A percentile compares a stretch with the other conserved stretches of the same genome.
Conservation (phyloP, 75 land plant genomes). For the Pseudotsuga menziesii region DNA sequence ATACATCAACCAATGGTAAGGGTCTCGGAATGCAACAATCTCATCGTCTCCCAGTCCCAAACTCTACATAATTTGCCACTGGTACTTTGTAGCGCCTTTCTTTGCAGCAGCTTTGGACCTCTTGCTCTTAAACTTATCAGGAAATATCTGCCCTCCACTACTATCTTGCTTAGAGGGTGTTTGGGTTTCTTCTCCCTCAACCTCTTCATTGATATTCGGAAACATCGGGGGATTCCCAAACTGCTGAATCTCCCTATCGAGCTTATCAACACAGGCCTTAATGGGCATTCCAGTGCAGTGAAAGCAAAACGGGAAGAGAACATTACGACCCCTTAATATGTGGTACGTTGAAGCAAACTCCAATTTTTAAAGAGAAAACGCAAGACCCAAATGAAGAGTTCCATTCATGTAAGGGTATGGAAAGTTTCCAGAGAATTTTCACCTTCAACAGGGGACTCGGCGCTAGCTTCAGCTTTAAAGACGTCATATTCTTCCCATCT, state of each 20-base stretch:
- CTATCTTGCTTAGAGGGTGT: constrained; percentile 5
- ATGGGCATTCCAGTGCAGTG: constrained; percentile 98
- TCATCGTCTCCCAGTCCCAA: constrained; percentile 60
- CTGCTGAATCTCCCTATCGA: constrained; percentile 54
- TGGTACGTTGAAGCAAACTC: constrained; percentile 85
- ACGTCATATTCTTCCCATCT: constrained; percentile 64
- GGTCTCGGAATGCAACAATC: constrained; percentile 63
- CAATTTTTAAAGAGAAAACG: constrained; percentile 78
- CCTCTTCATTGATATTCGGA: constrained; percentile 30
- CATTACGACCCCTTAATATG: constrained; percentile 71
- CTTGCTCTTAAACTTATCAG: constrained; percentile 82
- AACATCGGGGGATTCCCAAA: constrained; percentile 81
- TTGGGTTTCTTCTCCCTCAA: background rate
- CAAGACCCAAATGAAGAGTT: constrained; percentile 77
- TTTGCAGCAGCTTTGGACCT: constrained; percentile 82
- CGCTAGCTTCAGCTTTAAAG: constrained; percentile 54
- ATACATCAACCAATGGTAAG: constrained; percentile 67
- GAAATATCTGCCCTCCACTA: constrained; percentile 19
- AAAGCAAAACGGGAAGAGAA: constrained; percentile 78
- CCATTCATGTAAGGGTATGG: constrained; percentile 97
- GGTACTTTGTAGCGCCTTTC: constrained; percentile 52
- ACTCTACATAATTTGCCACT: constrained; percentile 88
- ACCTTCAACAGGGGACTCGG: constrained; percentile 37
- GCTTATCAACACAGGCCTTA: constrained; percentile 90
- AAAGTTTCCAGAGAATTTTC: constrained; percentile 92